These are phyloP conservation scores for Achlya hypogyna DNA, from an alignment of 352 stramenopile genomes.

Conservation along the genomic window DNA sequence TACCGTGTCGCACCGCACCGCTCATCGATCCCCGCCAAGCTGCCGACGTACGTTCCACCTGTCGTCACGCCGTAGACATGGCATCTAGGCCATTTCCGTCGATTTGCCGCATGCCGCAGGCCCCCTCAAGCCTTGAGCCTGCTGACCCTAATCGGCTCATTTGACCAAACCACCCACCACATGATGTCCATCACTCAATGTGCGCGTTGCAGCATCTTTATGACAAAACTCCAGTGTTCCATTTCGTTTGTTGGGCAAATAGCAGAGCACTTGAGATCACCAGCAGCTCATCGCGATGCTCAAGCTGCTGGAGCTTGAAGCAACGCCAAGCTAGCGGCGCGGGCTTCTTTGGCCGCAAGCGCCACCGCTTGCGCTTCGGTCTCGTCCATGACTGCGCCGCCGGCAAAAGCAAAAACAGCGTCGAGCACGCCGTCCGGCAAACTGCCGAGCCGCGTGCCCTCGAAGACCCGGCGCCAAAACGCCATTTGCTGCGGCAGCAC, in stretches of 20 bases:
- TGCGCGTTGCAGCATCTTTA: too few species aligned
- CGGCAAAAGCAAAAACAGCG: neutral
- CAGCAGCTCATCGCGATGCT: too few species aligned
- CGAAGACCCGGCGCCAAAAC: neutral
- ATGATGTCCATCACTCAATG: too few species aligned
- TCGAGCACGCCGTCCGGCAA: neutral
- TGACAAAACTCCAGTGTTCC: too few species aligned
- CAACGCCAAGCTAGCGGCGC: neutral
- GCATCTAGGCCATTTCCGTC: too few species aligned
- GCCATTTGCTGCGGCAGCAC: neutral
- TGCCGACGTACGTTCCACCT: slow-evolving; percentile 2
- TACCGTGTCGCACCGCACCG: slow-evolving; percentile 29
- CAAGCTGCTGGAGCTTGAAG: neutral
- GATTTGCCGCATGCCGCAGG: too few species aligned
- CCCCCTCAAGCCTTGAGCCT: too few species aligned
- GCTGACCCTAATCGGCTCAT: too few species aligned
- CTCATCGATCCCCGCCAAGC: slow-evolving; percentile 5
- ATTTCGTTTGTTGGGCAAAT: too few species aligned
- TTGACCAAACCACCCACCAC: too few species aligned
- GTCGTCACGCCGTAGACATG: too few species aligned
- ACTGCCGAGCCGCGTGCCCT: neutral
- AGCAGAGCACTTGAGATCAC: too few species aligned
- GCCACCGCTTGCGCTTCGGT: neutral
- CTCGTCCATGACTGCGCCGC: neutral
- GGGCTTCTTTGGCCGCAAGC: neutral